Evolutionary conservation across 78 protist species (phyloP), one percentile per base, ranked within the genome.

Genomic region (Dictyostelium purpureum): DNA sequence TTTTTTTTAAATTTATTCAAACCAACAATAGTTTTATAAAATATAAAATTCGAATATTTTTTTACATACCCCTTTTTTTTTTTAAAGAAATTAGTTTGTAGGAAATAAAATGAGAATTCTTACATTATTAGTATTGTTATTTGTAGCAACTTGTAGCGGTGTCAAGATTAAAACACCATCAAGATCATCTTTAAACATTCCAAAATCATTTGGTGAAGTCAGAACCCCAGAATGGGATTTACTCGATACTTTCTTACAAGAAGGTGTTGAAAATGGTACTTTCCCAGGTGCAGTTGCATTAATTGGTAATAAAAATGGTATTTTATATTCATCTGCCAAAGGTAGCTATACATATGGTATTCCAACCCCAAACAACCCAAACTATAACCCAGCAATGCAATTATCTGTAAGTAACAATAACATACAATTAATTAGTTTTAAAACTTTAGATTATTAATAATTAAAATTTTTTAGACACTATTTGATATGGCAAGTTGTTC

Each of bases 401-500:
- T n/a, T 75, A 56, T 26, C 31, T 87, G 92, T 87, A 77, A 38
- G 65, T 77, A 10, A n/a, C n/a, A n/a, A n/a, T n/a, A 6, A 19
- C 12, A 70, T 5, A 77, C 10, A 47, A 10, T 47, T 47, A 10
- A 12, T 47, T 47, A n/a, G n/a, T 65, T 65, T 65, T 57, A 6
- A 19, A 9, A 33, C 35, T 65, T 18, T 38, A 38, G 35, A 21
- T 67, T 38, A 37, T 38, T 65, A 35, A 28, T 35, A 9, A 35
- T 35, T 49, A 49, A 12, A 47, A 28, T 43, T 1, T n/a, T 65
- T 6, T 4, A 77, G 79, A 90, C 95, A 54, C 38, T 73, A 63
- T 90, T 80, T 79, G 95, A 90, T 57, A 67, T 90, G 95, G 95
- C 95, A 31, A 79, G 88, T 67, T 80, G 88, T 43, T 73, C 95